Evolutionary conservation across 2,329 filamentous ascomycete genomes (phyloP), one percentile per base, ranked within the genome.

Genomic region (Fusarium papillatum): DNA sequence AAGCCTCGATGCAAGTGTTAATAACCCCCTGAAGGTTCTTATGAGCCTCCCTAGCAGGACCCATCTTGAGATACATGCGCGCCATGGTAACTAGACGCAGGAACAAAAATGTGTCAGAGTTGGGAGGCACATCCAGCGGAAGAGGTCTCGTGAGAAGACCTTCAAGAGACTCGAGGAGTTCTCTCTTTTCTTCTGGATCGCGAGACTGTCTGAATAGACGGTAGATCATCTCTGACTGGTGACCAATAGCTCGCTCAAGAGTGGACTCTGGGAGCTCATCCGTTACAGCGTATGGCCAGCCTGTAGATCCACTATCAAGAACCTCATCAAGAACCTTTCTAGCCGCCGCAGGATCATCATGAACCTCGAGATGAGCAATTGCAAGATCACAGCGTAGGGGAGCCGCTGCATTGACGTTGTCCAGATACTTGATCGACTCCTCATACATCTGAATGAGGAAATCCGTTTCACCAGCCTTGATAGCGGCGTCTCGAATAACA

Each of bases 41-140:
- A 7, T 81, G 77, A 26, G 80, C 79, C 46, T 80, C 77, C 14
- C 17, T 50, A 2, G 43, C 29, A 3, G 79, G 78, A 0, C 79
- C 80, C 50, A 80, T 73, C 29, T 80, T 80, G 13, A 76, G 61
- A 26, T 74, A 71, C 80, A 81, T 81, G 38, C 75, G 67, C 7
- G 78, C 73, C 14, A 80, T 64, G 5, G 66, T 64, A 19, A 81
- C 63, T 3, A 71, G 69, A 1, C 64, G 61, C 13, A 73, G 63
- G 9, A 70, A 43, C 10, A 80, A 59, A 36, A 31, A 66, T 0
- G 71, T 70, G 4, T 63, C 67, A 1, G 73, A 77, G 7, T 64
- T 53, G 2, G 68, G 71, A 1, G 76, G 77, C 13, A 81, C 70
- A 11, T 78, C 78, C 10, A 79, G 34, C 7, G 76, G 50, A 4